Percentiles rank a stretch among this genome's conserved stretches.
Evolutionary conservation across 2,329 filamentous ascomycete genomes (phyloP).

Genomic region (Penicillium polonicum): DNA sequence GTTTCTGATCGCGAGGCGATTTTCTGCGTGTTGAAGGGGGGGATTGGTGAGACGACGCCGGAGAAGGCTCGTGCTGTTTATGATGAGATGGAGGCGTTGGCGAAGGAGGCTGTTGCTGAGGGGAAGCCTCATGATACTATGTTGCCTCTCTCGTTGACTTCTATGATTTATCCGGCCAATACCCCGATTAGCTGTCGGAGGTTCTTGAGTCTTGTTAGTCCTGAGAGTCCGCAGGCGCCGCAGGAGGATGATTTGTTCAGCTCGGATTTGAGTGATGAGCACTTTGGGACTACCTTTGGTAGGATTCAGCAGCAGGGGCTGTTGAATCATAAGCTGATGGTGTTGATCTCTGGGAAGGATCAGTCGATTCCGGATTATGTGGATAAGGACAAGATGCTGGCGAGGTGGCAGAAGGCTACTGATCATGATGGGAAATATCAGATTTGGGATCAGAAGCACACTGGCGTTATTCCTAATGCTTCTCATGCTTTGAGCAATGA

Average conservation of each 20-base stretch:
- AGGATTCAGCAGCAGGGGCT: conserved; percentile 40
- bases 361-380: conserved; percentile 47
- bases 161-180: conserved; percentile 32
- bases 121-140: conserved; percentile 29
- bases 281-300: conserved; percentile 63
- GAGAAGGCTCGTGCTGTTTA: conserved; percentile 29
- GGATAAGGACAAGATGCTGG: conserved; percentile 46
- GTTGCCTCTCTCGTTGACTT: conserved; percentile 36
- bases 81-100: conserved; percentile 34
- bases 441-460: conserved; percentile 50
- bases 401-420: conserved; percentile 43
- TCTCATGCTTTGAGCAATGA: conserved; percentile 40
- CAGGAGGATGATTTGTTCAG: conserved; percentile 87
- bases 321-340: conserved; percentile 44
- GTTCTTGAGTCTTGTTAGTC: conserved; percentile 57
- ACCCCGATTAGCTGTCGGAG: conserved; percentile 55
- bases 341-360: conserved; percentile 50
- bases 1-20: conserved; percentile 73
- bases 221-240: conserved; percentile 53
- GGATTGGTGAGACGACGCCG: conserved; percentile 27
- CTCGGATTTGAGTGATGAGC: conserved; percentile 63
- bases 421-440: conserved; percentile 32
- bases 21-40: conserved; percentile 37
- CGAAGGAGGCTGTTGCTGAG: conserved; percentile 26
- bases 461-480: conserved; percentile 46